Evolutionary conservation across 2,329 filamentous ascomycete species (phyloP), one percentile per base, ranked within the genome.

Genomic region (Fusarium sacchari): DNA sequence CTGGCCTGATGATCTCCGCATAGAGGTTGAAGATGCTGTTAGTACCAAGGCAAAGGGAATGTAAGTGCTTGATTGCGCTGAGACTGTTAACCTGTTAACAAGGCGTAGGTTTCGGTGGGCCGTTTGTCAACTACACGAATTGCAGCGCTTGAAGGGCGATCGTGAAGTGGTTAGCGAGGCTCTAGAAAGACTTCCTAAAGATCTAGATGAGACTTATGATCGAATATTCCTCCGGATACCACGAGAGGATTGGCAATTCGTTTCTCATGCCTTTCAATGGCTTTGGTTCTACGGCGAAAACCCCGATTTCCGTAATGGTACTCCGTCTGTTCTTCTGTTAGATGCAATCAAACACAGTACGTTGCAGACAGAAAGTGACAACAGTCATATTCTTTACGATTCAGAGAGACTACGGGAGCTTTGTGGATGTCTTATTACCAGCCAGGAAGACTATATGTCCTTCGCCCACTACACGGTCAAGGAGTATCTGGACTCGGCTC

Each of bases 141-240:
- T 59, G n/a, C 42, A 49, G 5, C 42, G 42, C 3, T 11, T 59
- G 14, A 59, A 13, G 2, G 22, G 15, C 1, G 9, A 36, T 1
- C 24, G 32, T 0, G 5, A 7, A 1, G 13, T 30, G 2, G 20
- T n/a, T 0, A 20, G 4, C 1, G 3, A 24, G 0, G 42, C 56
- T 1, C 8, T 59, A 2, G 0, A 10, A 13, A 3, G 14, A 3
- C 56, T 59, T 4, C 42, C 56, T 0, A 49, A 59, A 7, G 43
- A 24, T 9, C 4, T 59, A 4, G 42, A 59, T 15, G 56, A 59
- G 22, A 49, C 42, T 1, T 59, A 59, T 2, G 42, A 49, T 0
- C 42, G 56, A 1, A 12, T 49, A 0, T 15, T 49, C 1, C 14
- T 18, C 0, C 20, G 15, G 0, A 20, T 49, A 37, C 56, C 42